phyloP scores from a whole-genome alignment of 306 rosid species.

The Fagus sylvatica region DNA sequence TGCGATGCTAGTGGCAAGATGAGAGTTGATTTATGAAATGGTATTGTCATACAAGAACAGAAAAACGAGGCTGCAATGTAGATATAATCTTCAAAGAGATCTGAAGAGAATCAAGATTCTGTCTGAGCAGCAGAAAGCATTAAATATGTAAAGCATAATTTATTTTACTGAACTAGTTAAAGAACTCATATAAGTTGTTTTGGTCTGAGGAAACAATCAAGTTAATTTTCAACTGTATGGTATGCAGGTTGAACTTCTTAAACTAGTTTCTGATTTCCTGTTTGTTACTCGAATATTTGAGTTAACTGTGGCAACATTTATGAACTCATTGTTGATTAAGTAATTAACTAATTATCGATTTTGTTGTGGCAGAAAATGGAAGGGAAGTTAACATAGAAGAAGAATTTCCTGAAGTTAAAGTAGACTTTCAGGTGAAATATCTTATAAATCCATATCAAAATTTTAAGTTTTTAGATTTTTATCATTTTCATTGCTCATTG shows the following conservation, averaged over 20 bases:
- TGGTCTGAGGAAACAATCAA: neutral
- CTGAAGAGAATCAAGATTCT: neutral
- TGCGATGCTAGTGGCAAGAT: neutral
- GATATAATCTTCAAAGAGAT: too few species aligned
- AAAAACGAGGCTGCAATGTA: too few species aligned
- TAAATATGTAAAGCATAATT: neutral
- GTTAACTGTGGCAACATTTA: neutral
- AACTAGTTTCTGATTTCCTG: neutral
- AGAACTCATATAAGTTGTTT: constrained; percentile 7
- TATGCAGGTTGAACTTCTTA: neutral
- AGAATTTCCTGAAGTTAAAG: constrained; percentile 82
- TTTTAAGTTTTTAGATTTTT: neutral
- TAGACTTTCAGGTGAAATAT: constrained; percentile 80
- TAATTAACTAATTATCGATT: constrained; percentile 25
- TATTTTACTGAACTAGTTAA: constrained; percentile 7
- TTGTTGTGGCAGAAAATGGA: constrained; percentile 56
- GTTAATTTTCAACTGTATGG: neutral
- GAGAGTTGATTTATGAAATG: neutral
- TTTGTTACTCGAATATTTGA: neutral
- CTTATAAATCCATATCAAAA: neutral
- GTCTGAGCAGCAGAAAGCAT: neutral
- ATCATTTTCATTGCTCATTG: neutral
- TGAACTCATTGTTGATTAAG: constrained; percentile 1
- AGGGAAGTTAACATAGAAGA: constrained; percentile 57
- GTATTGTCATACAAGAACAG: too few species aligned